These are phyloP conservation scores for Mychonastes homosphaera DNA, from an alignment of 139 green algal genomes.

Conservation along the genomic window DNA sequence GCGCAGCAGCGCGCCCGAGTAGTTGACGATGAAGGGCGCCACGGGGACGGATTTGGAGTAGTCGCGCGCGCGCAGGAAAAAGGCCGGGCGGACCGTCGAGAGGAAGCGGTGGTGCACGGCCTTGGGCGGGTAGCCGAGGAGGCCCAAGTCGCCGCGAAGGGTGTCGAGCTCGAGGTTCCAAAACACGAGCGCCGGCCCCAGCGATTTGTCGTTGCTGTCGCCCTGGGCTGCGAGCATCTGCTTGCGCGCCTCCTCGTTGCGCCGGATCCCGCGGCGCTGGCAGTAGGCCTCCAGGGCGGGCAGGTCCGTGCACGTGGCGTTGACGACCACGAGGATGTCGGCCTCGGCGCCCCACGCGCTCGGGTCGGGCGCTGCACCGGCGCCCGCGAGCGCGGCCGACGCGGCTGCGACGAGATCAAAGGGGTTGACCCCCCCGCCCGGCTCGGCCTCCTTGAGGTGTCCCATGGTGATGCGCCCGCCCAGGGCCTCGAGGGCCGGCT, in stretches of 20 bases:
- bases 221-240: neutral
- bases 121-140: constrained; percentile 76
- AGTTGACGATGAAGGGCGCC: constrained; percentile 86
- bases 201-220: neutral
- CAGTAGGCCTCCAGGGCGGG: constrained; percentile 49
- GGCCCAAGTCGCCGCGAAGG: constrained; percentile 73
- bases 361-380: neutral
- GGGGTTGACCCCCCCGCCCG: constrained; percentile 12
- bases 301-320: constrained; percentile 73
- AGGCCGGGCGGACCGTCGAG: constrained; percentile 62
- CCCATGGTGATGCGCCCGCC: constrained; percentile 52
- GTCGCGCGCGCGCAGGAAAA: constrained; percentile 69
- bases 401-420: constrained; percentile 20
- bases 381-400: neutral
- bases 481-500: constrained; percentile 36
- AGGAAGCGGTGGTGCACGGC: constrained; percentile 75
- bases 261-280: neutral
- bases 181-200: constrained; percentile 33
- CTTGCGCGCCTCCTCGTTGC: constrained; percentile 6
- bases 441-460: constrained; percentile 50
- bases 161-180: constrained; percentile 97
- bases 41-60: constrained; percentile 60
- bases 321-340: constrained; percentile 81
- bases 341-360: constrained; percentile 24
- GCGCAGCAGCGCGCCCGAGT: constrained; percentile 76